phyloP scores from a whole-genome alignment of 225 moss, liverwort and hornwort genomes.

The Sphagnum contortum region DNA sequence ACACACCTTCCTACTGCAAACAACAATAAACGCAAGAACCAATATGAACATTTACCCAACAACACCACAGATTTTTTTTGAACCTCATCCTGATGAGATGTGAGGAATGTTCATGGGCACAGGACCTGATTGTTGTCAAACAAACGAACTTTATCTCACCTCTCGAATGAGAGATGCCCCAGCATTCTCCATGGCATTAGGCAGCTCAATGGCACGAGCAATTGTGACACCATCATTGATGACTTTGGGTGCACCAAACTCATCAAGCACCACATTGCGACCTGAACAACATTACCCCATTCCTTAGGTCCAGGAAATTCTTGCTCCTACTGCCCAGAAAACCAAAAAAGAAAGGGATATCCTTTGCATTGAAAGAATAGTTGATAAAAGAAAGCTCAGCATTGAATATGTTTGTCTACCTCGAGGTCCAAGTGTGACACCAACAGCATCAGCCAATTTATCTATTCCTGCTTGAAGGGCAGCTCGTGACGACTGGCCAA shows the following conservation, averaged over 20 bases:
- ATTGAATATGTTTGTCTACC: conserved; percentile 18
- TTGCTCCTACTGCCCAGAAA: too few relatives aligned
- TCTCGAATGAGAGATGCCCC: conserved; percentile 82
- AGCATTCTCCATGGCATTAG: conserved; percentile 78
- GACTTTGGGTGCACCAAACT: conserved; percentile 80
- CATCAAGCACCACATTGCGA: conserved; percentile 88
- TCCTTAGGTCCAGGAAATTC: too few relatives aligned
- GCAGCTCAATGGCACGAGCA: conserved; percentile 83
- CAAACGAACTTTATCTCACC: conserved; percentile 1
- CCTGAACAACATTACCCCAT: conserved; percentile 22
- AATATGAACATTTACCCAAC: too few relatives aligned
- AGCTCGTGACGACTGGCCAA: conserved; percentile 73
- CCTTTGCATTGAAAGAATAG: not conserved
- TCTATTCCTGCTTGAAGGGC: conserved; percentile 85
- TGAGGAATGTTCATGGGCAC: too few relatives aligned
- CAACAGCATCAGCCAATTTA: conserved; percentile 73
- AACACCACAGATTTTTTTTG: too few relatives aligned
- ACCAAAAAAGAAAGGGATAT: too few relatives aligned
- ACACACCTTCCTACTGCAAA: too few relatives aligned
- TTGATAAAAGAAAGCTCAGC: not conserved
- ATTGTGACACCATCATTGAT: conserved; percentile 93
- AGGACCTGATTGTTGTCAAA: too few relatives aligned
- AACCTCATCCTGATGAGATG: too few relatives aligned
- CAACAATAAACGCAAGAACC: too few relatives aligned
- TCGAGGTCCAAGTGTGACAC: conserved; percentile 87